Percentiles rank a stretch among this genome's conserved stretches.
These are phyloP conservation scores for Exophiala lecanii-corni DNA, from an alignment of 2,329 filamentous ascomycete genomes.

Conservation along the genomic window DNA sequence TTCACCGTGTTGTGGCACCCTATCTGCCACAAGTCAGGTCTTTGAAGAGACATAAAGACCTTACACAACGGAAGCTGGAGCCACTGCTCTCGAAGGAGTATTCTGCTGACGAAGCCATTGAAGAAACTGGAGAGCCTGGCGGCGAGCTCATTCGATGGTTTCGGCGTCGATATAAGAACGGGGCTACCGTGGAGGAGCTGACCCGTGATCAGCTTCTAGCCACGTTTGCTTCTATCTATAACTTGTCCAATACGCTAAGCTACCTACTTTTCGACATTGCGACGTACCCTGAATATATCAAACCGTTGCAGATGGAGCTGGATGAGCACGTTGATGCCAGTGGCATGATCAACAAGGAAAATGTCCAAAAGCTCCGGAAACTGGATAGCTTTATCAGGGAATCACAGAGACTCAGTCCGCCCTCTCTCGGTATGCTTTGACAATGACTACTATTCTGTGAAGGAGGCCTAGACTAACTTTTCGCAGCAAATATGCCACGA, in stretches of 20 bases:
- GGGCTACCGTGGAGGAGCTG: conserved; percentile 2
- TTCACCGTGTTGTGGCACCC: conserved; percentile 3
- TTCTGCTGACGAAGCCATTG: not conserved
- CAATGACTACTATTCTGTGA: too few species aligned
- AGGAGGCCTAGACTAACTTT: too few species aligned
- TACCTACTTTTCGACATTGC: conserved; percentile 1
- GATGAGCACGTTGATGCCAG: conserved; percentile 2
- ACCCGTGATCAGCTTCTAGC: conserved; percentile 7
- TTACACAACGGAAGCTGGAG: conserved; percentile 1
- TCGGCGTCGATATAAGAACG: not conserved
- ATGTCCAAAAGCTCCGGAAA: conserved; percentile 16
- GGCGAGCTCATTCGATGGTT: conserved; percentile 11
- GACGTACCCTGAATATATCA: conserved; percentile 8
- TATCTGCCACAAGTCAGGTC: conserved; percentile 3
- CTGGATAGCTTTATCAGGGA: conserved; percentile 30
- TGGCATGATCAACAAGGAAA: conserved; percentile 5
- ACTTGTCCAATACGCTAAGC: conserved; percentile 11
- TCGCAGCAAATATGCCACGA: too few species aligned
- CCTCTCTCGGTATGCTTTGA: conserved; percentile 19
- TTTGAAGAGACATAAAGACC: conserved; percentile 5
- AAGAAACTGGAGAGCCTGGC: conserved; percentile 9
- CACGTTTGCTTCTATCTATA: conserved; percentile 4
- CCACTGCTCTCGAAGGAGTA: not conserved
- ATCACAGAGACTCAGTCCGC: conserved; percentile 22
- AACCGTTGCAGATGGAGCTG: conserved; percentile 9